A percentile compares a stretch with the other conserved stretches of the same genome.
Conservation (phyloP, 495 filamentous ascomycete genomes). For the Aspergillus ostianus region DNA sequence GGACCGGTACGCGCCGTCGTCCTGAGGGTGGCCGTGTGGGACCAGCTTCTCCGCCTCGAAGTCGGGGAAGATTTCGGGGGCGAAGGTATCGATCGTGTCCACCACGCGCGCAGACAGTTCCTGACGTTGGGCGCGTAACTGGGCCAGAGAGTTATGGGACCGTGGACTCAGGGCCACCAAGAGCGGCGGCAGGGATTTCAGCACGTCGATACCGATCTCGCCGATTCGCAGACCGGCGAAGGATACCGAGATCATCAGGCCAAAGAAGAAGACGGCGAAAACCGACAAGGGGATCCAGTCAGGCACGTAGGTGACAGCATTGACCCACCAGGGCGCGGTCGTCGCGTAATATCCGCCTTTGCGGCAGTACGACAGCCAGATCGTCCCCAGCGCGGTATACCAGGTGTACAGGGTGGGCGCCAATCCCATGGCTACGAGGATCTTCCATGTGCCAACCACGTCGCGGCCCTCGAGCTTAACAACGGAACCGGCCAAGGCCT, state of each 20-base stretch:
- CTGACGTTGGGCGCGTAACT: constrained; percentile 69
- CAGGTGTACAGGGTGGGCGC: constrained; percentile 81
- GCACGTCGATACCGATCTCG: constrained; percentile 95
- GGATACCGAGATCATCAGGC: constrained; percentile 83
- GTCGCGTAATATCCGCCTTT: constrained; percentile 55
- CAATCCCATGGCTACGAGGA: constrained; percentile 86
- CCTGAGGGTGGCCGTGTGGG: constrained; percentile 33
- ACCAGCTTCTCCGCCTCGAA: constrained; percentile 85
- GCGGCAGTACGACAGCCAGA: constrained; percentile 76
- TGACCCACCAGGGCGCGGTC: constrained; percentile 29
- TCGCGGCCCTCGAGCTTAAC: constrained; percentile 94
- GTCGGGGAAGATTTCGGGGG: constrained; percentile 95
- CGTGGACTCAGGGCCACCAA: constrained; percentile 81
- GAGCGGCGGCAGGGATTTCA: constrained; percentile 90
- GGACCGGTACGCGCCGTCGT: constrained; percentile 29
- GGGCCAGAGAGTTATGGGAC: constrained; percentile 77
- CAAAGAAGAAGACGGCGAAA: constrained; percentile 65
- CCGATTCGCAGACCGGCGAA: constrained; percentile 94
- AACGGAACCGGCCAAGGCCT: constrained; percentile 85
- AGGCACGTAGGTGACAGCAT: constrained; percentile 64
- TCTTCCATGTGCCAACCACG: constrained; percentile 98
- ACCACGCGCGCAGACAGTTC: constrained; percentile 77
- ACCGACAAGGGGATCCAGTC: constrained; percentile 77
- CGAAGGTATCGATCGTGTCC: constrained; percentile 88
- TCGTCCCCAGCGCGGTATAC: constrained; percentile 71